phyloP scores from a whole-genome alignment of 805 yeast species.

The Lipomyces yamanashiensis region DNA sequence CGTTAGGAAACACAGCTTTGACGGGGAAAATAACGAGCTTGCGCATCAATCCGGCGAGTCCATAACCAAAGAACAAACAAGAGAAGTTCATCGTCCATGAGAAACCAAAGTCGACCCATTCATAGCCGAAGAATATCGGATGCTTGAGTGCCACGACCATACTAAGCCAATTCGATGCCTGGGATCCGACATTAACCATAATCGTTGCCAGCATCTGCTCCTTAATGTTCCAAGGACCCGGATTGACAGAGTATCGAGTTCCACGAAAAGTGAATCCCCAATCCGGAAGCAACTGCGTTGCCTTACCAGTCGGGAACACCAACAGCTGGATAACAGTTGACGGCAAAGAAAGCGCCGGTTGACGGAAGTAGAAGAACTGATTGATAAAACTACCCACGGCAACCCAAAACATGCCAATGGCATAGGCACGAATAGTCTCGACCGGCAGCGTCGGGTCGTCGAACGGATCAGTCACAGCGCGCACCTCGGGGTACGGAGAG shows the following conservation, averaged over 20 bases:
- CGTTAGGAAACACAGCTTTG: constrained; percentile 55
- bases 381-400: constrained; percentile 63
- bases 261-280: constrained; percentile 41
- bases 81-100: constrained; percentile 58
- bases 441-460: constrained; percentile 58
- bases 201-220: constrained; percentile 69
- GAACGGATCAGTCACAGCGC: constrained; percentile 62
- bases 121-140: constrained; percentile 30
- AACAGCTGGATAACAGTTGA: constrained; percentile 69
- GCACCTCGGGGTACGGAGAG: constrained; percentile 70
- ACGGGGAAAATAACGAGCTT: constrained; percentile 58
- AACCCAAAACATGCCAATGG: constrained; percentile 57
- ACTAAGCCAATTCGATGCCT: constrained; percentile 18
- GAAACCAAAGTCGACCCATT: constrained; percentile 50
- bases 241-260: constrained; percentile 53
- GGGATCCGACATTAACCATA: constrained; percentile 39
- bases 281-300: constrained; percentile 33
- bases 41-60: constrained; percentile 67
- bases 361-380: constrained; percentile 61
- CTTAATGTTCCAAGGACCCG: constrained; percentile 67
- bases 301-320: constrained; percentile 62
- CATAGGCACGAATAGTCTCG: constrained; percentile 60
- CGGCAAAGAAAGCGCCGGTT: constrained; percentile 60
- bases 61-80: constrained; percentile 67
- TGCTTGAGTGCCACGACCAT: constrained; percentile 15